Base-by-base conservation (phyloP, 345 rosid genomes). In the Chamaenerion angustifolium region DNA sequence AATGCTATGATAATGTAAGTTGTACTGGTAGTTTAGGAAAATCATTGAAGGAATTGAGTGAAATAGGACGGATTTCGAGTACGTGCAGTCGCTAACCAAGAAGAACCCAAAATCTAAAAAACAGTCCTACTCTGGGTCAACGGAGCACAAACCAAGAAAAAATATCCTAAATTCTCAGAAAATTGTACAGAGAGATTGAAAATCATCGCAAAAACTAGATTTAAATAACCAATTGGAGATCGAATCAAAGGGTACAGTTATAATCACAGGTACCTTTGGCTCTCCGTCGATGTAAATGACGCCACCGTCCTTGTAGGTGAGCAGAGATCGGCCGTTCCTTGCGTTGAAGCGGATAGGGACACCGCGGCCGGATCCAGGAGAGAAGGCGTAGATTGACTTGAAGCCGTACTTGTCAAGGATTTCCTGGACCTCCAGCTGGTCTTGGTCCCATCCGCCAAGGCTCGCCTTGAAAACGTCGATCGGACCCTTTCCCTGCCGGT, bases 401-500 rank as follows among this genome's bases (percentile, higher is more conserved):
- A 82, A 74, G 11, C 76, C 89, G 62, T 81, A 80, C 35, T 72
- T 87, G 4, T 83, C 85, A 6, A 83, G 80, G 47, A 83, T 75
- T 42, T 82, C 71, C 41, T 87, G 74, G 59, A 87, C 81, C 68
- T 87, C 96, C 52, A 92, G 79, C 81, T 87, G 89, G 68, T 87
- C 77, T 72, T 76, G 93, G 51, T 80, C 95, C 77, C 78, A 92
- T 12, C 96, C 96, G 18, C 81, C 83, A 58, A 83, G 69, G 51
- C 53, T 68, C 44, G 87, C 64, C 73, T 76, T 87, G 76, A 84
- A 82, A 25, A 76, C 95, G 49, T 66, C 85, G 67, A 82, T 77
- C 68, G 98, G 98, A 41, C 98, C 96, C 59, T 76, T 77, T 15
- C 95, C 95, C 43, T 42, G 55, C 57, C 77, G 63, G 58, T 78